A percentile compares a stretch with the other conserved stretches of the same genome.
phyloP scores from a whole-genome alignment of 805 yeast genomes.

The Aciculoconidium aculeatum region DNA sequence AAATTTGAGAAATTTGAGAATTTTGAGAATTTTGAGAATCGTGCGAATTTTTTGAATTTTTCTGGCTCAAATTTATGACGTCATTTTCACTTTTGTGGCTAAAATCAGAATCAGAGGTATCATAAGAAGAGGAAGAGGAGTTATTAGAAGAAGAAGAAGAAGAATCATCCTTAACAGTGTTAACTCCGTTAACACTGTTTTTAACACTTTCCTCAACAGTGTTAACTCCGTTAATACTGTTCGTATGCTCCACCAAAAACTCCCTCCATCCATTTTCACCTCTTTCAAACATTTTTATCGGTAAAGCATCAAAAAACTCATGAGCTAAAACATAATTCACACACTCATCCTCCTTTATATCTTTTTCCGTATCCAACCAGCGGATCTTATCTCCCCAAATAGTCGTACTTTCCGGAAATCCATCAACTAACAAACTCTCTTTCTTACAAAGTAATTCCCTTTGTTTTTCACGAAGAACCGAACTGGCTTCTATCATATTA shows the following conservation, averaged over 20 bases:
- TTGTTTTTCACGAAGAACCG: constrained; percentile 55
- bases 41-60: too few species aligned
- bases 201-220: too few species aligned
- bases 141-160: too few species aligned
- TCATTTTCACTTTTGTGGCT: too few species aligned
- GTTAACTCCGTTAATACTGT: too few species aligned
- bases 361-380: constrained; percentile 60
- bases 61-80: too few species aligned
- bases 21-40: too few species aligned
- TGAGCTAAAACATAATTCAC: constrained; percentile 73
- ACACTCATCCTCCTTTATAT: constrained; percentile 21
- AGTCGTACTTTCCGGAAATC: constrained; percentile 33
- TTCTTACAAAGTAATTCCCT: constrained; percentile 41
- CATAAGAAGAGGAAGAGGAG: too few species aligned
- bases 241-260: constrained; percentile 54
- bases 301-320: constrained; percentile 84
- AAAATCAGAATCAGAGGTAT: too few species aligned
- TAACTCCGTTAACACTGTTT: too few species aligned
- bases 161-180: too few species aligned
- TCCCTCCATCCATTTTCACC: constrained; percentile 77
- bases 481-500: constrained; percentile 67
- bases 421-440: constrained; percentile 18
- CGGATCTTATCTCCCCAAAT: constrained; percentile 47
- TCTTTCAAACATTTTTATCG: constrained; percentile 62
- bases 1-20: too few species aligned